Evolutionary conservation across 73 alveolate genomes (phyloP).

Genomic region (Effrenium voratum): DNA sequence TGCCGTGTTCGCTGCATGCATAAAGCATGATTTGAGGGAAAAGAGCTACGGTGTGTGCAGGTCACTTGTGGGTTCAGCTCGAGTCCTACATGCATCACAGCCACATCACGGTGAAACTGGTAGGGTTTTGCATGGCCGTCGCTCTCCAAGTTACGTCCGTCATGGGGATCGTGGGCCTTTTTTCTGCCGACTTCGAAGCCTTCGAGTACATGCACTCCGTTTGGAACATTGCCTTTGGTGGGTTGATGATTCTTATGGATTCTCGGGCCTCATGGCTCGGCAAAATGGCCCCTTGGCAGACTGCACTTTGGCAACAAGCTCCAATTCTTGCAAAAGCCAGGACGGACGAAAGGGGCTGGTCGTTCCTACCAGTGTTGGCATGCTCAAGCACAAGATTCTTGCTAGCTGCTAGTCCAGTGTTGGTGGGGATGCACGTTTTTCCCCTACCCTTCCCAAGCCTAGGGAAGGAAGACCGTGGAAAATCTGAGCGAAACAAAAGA

Average conservation of each 20-base stretch:
- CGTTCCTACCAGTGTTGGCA: no score
- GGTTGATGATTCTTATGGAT: constrained; percentile 72
- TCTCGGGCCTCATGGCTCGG: constrained; percentile 69
- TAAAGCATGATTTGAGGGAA: no score
- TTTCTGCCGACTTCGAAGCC: background rate
- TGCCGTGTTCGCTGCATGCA: no score
- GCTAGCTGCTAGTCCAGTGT: no score
- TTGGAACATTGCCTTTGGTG: constrained; percentile 53
- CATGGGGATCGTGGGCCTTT: constrained; percentile 46
- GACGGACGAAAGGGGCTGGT: no score
- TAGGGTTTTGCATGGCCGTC: constrained; percentile 47
- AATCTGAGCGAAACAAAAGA: no score
- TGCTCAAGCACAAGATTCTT: no score
- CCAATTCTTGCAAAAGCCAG: constrained; percentile 66
- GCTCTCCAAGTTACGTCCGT: constrained; percentile 39
- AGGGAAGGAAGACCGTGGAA: no score
- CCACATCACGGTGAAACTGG: constrained; percentile 84
- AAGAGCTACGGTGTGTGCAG: background rate
- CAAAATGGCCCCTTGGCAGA: constrained; percentile 32
- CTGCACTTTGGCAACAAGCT: constrained; percentile 29
- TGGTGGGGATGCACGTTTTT: no score
- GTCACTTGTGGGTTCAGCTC: constrained; percentile 55
- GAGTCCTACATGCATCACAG: constrained; percentile 82
- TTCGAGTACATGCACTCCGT: constrained; percentile 40
- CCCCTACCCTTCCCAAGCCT: no score